Conservation (phyloP, 148 eudicot species). For the Vaccinium macrocarpon region DNA sequence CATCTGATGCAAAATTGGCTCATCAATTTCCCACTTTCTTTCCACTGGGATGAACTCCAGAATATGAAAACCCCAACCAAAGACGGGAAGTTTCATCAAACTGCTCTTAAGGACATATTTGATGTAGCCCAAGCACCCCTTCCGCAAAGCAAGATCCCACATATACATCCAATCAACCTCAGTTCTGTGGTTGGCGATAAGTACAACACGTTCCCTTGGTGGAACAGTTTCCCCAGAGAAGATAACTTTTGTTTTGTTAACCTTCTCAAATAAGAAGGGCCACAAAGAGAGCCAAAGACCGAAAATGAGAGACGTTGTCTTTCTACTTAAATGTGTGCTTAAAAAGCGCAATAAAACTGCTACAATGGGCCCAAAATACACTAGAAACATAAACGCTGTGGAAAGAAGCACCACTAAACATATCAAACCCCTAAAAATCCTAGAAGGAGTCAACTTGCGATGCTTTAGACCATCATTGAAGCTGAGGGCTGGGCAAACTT, state of each 20-base stretch:
- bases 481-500: conserved; percentile 43
- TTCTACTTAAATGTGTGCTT: conserved; percentile 63
- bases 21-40: conserved; percentile 82
- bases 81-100: conserved; percentile 73
- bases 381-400: conserved; percentile 59
- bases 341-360: conserved; percentile 43
- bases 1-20: conserved; percentile 57
- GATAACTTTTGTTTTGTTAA: conserved; percentile 61
- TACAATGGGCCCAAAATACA: conserved; percentile 45
- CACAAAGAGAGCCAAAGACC: conserved; percentile 73
- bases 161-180: conserved; percentile 93
- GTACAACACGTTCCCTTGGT: conserved; percentile 57
- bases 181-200: conserved; percentile 80
- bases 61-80: conserved; percentile 78
- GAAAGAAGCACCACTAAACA: conserved; percentile 58
- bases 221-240: conserved; percentile 71
- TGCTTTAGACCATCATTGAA: conserved; percentile 35
- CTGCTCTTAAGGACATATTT: conserved; percentile 74
- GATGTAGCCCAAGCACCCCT: conserved; percentile 63
- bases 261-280: conserved; percentile 81
- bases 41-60: conserved; percentile 78
- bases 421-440: conserved; percentile 58
- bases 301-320: conserved; percentile 43
- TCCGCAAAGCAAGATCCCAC: conserved; percentile 75
- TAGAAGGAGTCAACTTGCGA: conserved; percentile 51